phyloP scores from a whole-genome alignment of 2,329 filamentous ascomycete genomes.

The Parasarocladium wereldwijsianum region DNA sequence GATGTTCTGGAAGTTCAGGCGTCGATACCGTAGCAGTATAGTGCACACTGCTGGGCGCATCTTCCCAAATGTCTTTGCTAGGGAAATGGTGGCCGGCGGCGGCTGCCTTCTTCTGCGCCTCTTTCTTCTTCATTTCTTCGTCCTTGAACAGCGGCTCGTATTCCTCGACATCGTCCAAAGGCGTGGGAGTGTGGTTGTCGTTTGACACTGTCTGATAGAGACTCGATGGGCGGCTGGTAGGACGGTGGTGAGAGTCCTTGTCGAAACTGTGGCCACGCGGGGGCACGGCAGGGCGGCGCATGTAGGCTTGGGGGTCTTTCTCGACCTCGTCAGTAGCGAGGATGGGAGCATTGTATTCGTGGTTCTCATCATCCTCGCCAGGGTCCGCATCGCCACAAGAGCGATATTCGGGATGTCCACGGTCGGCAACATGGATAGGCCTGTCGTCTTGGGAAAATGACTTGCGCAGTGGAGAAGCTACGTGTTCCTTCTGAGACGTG shows the following conservation, averaged over 20 bases:
- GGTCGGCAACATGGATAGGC: slow-evolving; percentile 61
- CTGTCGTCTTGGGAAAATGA: slow-evolving; percentile 25
- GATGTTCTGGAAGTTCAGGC: slow-evolving; percentile 34
- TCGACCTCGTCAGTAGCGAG: slow-evolving; percentile 77
- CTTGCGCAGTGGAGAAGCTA: slow-evolving; percentile 16
- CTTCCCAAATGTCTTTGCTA: slow-evolving; percentile 95
- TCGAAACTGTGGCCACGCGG: slow-evolving; percentile 49
- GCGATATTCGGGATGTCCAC: slow-evolving; percentile 21
- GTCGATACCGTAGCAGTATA: slow-evolving; percentile 71
- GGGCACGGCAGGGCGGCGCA: slow-evolving; percentile 68
- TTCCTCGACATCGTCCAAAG: slow-evolving; percentile 77
- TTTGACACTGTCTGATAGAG: slow-evolving; percentile 41
- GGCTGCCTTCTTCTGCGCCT: slow-evolving; percentile 22
- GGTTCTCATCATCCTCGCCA: slow-evolving; percentile 41
- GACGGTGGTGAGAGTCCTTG: slow-evolving; percentile 43
- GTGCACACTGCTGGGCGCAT: slow-evolving; percentile 74
- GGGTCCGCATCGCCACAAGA: slow-evolving; percentile 23
- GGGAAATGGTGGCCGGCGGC: slow-evolving; percentile 58
- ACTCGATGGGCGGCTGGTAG: slow-evolving; percentile 49
- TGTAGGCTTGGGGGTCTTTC: slow-evolving; percentile 54
- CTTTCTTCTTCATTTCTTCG: slow-evolving; percentile 37
- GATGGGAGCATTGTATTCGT: slow-evolving; percentile 61
- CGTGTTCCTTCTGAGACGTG: slow-evolving; percentile 22
- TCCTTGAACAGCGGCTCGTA: slow-evolving; percentile 92
- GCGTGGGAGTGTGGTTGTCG: slow-evolving; percentile 45